Evolutionary conservation across 2,329 filamentous ascomycete genomes (phyloP), one percentile per base, ranked within the genome.

Genomic region (Aspergillus costaricaensis): DNA sequence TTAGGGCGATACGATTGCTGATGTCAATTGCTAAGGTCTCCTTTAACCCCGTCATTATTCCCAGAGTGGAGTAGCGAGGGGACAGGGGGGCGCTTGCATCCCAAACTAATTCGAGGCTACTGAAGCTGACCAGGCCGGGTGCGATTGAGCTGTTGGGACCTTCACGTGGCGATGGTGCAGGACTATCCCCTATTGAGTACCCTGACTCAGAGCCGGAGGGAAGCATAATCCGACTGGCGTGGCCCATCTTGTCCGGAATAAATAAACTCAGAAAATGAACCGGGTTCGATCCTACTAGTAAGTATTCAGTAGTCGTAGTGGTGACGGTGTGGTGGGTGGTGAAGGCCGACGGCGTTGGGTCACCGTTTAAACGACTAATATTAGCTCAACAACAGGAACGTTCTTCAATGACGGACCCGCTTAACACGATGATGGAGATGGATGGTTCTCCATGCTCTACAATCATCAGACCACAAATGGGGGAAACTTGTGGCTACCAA

Each of bases 101-200:
- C 39, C n/a, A 19, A 19, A 21, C 41, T 44, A 44, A 12, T 23
- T 21, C 21, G 21, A 21, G 10, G 10, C 10, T 17, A 12, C 17
- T 44, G n/a, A 44, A 36, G 38, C 25, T 30, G 39, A 30, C n/a
- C 21, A n/a, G 51, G 36, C 51, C 39, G 51, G 39, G n/a, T 54
- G 51, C 52, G 52, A 55, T 55, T 21, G 53, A 55, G 39, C 53
- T 49, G 41, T 53, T 49, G 48, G 49, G 55, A 39, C 44, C 44
- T 49, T 50, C 36, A 50, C 57, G 58, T 55, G 53, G 53, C 53
- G 21, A 55, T 36, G 53, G 59, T 57, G 53, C 57, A 60, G 52
- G 54, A 52, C 60, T 59, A 62, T 59, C 48, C 60, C 55, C 32
- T 30, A 57, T 57, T 27, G n/a, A 59, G 60, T 47, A 60, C 55